Evolutionary conservation across 805 yeast species (phyloP).

Genomic region (Isabelozyma heimii): DNA sequence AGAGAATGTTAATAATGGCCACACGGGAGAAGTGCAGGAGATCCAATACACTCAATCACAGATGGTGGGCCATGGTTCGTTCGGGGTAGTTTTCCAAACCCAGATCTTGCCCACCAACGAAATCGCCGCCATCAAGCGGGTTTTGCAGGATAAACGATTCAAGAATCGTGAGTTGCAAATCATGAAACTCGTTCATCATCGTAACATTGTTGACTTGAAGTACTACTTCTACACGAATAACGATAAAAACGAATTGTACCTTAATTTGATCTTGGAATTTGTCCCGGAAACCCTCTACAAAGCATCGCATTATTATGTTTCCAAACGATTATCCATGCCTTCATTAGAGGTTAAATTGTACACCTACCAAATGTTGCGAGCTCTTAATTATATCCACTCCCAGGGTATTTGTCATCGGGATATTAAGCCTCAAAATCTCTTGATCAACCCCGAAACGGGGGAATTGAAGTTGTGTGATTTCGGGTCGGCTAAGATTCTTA

Average conservation of each 20-base stretch:
- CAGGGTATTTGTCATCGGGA: conserved; percentile 89
- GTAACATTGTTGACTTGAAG: conserved; percentile 81
- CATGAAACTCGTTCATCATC: conserved; percentile 85
- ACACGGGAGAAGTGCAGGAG: conserved; percentile 57
- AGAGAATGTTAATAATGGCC: conserved; percentile 72
- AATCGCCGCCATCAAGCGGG: conserved; percentile 90
- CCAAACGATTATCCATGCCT: conserved; percentile 79
- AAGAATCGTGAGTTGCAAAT: conserved; percentile 93
- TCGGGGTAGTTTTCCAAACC: conserved; percentile 95
- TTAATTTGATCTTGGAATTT: conserved; percentile 85
- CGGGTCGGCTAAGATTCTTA: conserved; percentile 90
- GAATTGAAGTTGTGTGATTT: conserved; percentile 92
- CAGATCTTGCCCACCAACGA: conserved; percentile 69
- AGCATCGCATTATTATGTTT: conserved; percentile 80
- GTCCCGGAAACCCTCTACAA: conserved; percentile 96
- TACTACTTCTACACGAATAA: conserved; percentile 79
- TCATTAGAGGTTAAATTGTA: conserved; percentile 82
- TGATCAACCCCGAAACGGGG: conserved; percentile 83
- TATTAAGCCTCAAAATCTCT: conserved; percentile 84
- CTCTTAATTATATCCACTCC: conserved; percentile 75
- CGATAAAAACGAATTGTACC: conserved; percentile 76
- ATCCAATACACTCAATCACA: conserved; percentile 78
- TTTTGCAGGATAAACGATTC: conserved; percentile 92
- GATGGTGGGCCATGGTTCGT: conserved; percentile 99
- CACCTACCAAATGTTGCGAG: conserved; percentile 72